phyloP scores from a whole-genome alignment of 2,329 filamentous ascomycete genomes.

The Eutypa lata region DNA sequence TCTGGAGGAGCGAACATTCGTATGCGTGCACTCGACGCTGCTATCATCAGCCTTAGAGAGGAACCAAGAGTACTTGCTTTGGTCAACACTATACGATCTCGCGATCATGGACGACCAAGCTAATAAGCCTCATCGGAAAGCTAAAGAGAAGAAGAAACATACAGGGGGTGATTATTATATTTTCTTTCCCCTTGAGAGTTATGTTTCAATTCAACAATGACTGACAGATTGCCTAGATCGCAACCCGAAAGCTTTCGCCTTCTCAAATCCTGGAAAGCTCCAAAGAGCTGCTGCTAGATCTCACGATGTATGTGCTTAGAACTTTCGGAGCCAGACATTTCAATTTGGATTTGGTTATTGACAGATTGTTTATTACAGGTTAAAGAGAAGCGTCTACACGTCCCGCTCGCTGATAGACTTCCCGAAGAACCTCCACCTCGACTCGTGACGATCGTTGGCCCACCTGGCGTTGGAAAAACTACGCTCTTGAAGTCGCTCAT shows the following conservation, averaged over 20 bases:
- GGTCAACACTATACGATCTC: constrained; percentile 7
- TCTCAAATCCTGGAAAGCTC: constrained; percentile 76
- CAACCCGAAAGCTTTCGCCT: constrained; percentile 90
- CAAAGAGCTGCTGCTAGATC: constrained; percentile 67
- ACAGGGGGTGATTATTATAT: constrained; percentile 49
- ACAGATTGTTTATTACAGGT: constrained; percentile 49
- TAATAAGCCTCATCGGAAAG: constrained; percentile 80
- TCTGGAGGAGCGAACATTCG: neutral
- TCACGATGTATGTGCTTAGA: constrained; percentile 15
- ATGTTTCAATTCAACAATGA: constrained; percentile 1
- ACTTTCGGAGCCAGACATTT: neutral
- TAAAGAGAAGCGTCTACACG: constrained; percentile 94
- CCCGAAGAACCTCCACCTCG: constrained; percentile 93
- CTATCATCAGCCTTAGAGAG: no score
- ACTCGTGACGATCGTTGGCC: constrained; percentile 90
- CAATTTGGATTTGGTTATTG: constrained; percentile 13
- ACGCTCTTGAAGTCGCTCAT: constrained; percentile 93
- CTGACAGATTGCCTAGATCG: constrained; percentile 47
- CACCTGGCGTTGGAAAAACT: constrained; percentile 92
- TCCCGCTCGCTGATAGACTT: constrained; percentile 91
- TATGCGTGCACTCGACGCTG: neutral
- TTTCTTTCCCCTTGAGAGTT: neutral
- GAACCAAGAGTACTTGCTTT: constrained; percentile 4
- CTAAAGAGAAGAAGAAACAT: constrained; percentile 83
- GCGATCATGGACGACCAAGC: constrained; percentile 73